A percentile compares a stretch with the other conserved stretches of the same genome.
Evolutionary conservation across 1,284 basidiomycete species (phyloP).

Genomic region (Cutaneotrichosporon dermatis): DNA sequence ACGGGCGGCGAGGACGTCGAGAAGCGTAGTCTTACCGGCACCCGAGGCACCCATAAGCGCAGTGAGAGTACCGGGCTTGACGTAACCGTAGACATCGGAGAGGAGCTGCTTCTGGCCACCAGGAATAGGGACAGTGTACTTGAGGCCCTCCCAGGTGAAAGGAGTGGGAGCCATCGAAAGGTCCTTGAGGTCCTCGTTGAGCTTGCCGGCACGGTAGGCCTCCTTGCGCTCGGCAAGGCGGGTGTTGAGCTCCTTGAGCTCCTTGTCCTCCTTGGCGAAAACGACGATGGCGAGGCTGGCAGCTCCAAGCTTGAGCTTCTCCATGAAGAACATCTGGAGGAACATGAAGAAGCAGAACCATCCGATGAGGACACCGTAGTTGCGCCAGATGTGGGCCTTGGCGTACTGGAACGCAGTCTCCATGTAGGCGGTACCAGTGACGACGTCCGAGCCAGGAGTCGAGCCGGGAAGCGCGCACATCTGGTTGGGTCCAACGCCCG

Average conservation of each 20-base stretch:
- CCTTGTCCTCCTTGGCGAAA: slow-evolving; percentile 66
- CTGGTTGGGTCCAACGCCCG: slow-evolving; percentile 48
- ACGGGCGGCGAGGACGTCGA: slow-evolving; percentile 56
- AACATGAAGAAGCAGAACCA: slow-evolving; percentile 65
- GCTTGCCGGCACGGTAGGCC: slow-evolving; percentile 44
- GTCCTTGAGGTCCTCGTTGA: slow-evolving; percentile 46
- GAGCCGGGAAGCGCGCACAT: slow-evolving; percentile 46
- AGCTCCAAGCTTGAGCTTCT: slow-evolving; percentile 42
- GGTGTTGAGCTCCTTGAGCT: slow-evolving; percentile 64
- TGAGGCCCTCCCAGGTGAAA: slow-evolving; percentile 51
- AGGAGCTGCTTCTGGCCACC: slow-evolving; percentile 53
- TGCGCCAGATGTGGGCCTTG: slow-evolving; percentile 44
- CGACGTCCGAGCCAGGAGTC: slow-evolving; percentile 32
- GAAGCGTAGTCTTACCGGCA: slow-evolving; percentile 55
- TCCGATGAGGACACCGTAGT: slow-evolving; percentile 50
- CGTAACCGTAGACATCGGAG: slow-evolving; percentile 56
- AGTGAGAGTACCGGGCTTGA: slow-evolving; percentile 56
- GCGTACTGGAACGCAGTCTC: slow-evolving; percentile 42
- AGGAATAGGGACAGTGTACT: slow-evolving; percentile 53
- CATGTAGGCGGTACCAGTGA: slow-evolving; percentile 48
- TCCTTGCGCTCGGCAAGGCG: slow-evolving; percentile 58
- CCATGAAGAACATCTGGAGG: slow-evolving; percentile 47
- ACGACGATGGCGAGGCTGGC: slow-evolving; percentile 53
- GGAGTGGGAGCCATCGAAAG: slow-evolving; percentile 48
- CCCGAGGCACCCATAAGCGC: slow-evolving; percentile 60